phyloP scores from a whole-genome alignment of 352 stramenopile species.

The Globisporangium takayamanum region DNA sequence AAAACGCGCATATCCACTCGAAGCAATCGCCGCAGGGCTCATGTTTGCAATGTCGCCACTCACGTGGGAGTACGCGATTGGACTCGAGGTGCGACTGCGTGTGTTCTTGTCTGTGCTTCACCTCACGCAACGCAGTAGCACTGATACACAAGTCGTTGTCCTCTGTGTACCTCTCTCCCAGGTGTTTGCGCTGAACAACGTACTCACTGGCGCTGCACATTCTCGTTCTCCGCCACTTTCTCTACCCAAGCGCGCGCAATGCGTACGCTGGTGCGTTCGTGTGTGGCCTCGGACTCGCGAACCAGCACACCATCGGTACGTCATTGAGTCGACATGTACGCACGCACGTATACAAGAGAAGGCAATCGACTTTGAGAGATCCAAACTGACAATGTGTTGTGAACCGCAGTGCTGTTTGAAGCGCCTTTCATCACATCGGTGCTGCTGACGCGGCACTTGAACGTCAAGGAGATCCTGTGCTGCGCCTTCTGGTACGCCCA shows the following conservation, averaged over 20 bases:
- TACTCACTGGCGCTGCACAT: constrained; percentile 79
- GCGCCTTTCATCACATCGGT: constrained; percentile 72
- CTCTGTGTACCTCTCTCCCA: constrained; percentile 19
- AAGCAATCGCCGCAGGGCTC: constrained; percentile 30
- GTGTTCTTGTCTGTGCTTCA: not conserved
- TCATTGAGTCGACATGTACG: not conserved
- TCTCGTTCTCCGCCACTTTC: constrained; percentile 30
- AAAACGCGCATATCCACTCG: constrained; percentile 9
- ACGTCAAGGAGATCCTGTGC: constrained; percentile 13
- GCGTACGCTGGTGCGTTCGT: constrained; percentile 67
- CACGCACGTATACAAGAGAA: not conserved
- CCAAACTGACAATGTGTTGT: not conserved
- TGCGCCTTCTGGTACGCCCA: constrained; percentile 20
- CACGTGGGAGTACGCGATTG: constrained; percentile 88
- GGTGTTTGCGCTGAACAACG: constrained; percentile 94
- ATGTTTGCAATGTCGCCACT: constrained; percentile 79
- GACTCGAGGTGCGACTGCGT: constrained; percentile 25
- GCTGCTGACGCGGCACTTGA: constrained; percentile 19
- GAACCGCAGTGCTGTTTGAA: constrained; percentile 74
- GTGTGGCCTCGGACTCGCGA: constrained; percentile 85
- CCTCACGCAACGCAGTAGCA: not conserved
- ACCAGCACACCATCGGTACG: constrained; percentile 89
- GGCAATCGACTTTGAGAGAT: not conserved
- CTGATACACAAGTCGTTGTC: not conserved
- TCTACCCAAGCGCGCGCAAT: constrained; percentile 12